These are phyloP conservation scores for Fraxinus angustifolia DNA, from an alignment of 305 asterid genomes.

Conservation along the genomic window DNA sequence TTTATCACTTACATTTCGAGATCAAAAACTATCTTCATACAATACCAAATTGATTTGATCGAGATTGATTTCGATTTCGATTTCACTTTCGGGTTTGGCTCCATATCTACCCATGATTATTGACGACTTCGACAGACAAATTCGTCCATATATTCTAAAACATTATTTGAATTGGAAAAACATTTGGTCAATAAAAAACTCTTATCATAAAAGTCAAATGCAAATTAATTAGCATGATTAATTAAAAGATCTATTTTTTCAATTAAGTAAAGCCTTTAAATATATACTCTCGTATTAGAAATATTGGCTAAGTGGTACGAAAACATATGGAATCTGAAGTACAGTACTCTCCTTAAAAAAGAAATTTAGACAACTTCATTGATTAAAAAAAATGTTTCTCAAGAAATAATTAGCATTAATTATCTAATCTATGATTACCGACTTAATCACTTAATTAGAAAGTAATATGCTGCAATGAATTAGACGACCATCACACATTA, in stretches of 20 bases:
- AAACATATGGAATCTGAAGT: slow-evolving; percentile 15
- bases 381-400: not conserved
- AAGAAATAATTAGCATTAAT: not conserved
- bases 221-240: slow-evolving; percentile 3
- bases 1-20: not conserved
- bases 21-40: not conserved
- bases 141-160: not conserved
- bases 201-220: slow-evolving; percentile 16
- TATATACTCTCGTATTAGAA: not conserved
- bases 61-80: not conserved
- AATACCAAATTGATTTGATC: not conserved
- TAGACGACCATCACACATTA: not conserved
- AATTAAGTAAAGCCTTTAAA: not conserved
- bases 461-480: not conserved
- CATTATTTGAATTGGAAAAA: not conserved
- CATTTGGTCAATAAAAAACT: not conserved
- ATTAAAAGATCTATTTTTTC: not conserved
- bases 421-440: not conserved
- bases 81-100: not conserved
- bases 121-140: not conserved
- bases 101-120: not conserved
- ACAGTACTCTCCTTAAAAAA: not conserved
- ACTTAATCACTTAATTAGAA: not conserved
- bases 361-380: not conserved
- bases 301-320: slow-evolving; percentile 20